Evolutionary conservation across 2,329 filamentous ascomycete species (phyloP).

Genomic region (Fusarium bactridioides): DNA sequence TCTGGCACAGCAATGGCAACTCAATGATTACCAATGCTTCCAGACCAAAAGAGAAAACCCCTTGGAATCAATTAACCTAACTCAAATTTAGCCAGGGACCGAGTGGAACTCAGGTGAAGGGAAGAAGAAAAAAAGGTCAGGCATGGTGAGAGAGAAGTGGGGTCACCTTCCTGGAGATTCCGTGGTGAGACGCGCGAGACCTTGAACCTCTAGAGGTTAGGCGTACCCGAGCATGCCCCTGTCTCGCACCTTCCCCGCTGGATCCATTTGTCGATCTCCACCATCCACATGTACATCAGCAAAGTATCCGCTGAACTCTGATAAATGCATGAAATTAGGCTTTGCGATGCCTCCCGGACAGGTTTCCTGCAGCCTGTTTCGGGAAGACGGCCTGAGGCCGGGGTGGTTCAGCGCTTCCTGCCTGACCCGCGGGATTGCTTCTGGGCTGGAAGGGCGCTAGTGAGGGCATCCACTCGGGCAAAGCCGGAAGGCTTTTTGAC

Average conservation of each 20-base stretch:
- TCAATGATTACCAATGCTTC: constrained; percentile 20
- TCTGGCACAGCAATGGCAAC: not conserved
- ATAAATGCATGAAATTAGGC: constrained; percentile 27
- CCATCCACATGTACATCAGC: not conserved
- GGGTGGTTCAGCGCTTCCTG: constrained; percentile 15
- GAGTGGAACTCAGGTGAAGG: constrained; percentile 23
- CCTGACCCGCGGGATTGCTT: constrained; percentile 36
- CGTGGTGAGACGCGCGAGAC: constrained; percentile 40
- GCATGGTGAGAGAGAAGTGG: constrained; percentile 23
- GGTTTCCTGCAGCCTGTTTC: constrained; percentile 26
- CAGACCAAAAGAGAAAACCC: not conserved
- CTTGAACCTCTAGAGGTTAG: constrained; percentile 44
- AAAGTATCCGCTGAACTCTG: constrained; percentile 1
- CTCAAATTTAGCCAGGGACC: constrained; percentile 20
- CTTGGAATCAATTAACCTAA: constrained; percentile 2
- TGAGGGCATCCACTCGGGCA: constrained; percentile 34
- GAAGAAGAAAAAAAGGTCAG: constrained; percentile 10
- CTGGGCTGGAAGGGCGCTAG: constrained; percentile 31
- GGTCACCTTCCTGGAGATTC: constrained; percentile 32
- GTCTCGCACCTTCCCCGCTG: constrained; percentile 23
- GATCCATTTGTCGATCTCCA: constrained; percentile 10
- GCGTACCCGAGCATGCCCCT: constrained; percentile 39
- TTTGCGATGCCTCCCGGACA: not conserved
- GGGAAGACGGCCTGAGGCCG: constrained; percentile 21
- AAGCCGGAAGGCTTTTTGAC: constrained; percentile 36